Base-by-base conservation (phyloP, 2,329 filamentous ascomycete species). In the Blastomyces percursus region DNA sequence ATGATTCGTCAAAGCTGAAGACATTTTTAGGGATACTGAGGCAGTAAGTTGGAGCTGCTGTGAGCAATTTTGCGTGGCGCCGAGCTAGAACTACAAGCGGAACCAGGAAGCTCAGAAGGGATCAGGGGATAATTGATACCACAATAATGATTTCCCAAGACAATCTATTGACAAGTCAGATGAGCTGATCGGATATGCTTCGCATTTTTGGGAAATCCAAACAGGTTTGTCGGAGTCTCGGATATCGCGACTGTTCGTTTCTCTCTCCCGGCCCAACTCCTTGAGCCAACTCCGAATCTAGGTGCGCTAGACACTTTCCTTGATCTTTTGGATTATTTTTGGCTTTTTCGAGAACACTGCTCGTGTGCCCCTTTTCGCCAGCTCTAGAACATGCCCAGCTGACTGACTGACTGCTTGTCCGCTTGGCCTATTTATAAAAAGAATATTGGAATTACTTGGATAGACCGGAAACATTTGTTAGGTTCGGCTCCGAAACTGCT, bases 371-470 rank as follows among this genome's bases (percentile, higher is more conserved):
- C 38, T 30, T 58, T 44, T 58, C 12, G 56, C 12, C 38, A 59
- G 57, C 30, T 52, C 48, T 11, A 52, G 44, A 60, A 42, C 48
- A 42, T 38, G 19, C 9, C 58, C 24, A 52, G 58, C 58, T 60
- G n/a, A 30, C 27, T 30, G 44, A 60, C 59, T 21, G 57, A 50
- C 35, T 4, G 9, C 44, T 59, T 59, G 40, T 40, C 56, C 24
- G 3, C 56, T 24, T 44, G 55, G 40, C 56, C 14, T 35, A 38
- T 58, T 44, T 35, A 14, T 46, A 38, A 38, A 46, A 69, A 85
- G 94, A 99, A 79, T 99, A 97, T 79, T 99, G 94, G 94, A 95
- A 95, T 72, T 99, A 99, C 72, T 82, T 99, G 73, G 94, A 99
- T 76, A 85, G 91, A 69, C 93, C 93, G 27, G 95, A 96, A 75